Base-by-base conservation (phyloP, 1,139 yeast species). In the Blastobotrys serpentis region DNA sequence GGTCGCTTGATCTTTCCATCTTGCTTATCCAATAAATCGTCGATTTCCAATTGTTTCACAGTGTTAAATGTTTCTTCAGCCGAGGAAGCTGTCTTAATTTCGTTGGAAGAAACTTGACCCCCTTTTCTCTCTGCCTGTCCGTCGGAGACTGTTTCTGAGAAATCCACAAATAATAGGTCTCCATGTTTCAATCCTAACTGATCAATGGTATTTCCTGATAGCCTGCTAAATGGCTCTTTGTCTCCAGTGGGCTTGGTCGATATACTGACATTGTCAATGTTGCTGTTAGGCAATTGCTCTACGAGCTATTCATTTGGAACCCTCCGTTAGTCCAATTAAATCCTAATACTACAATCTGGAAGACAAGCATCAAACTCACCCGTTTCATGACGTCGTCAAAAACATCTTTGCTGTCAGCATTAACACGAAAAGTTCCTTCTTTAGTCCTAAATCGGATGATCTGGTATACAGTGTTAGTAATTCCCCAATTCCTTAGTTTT, bases 361-460 rank as follows among this genome's bases (percentile, higher is more conserved):
- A n/a, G n/a, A n/a, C n/a, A n/a, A n/a, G n/a, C n/a, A n/a, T 25
- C 19, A 17, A 16, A 43, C 63, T 57, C 43, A 79, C 69, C 55
- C 74, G 71, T 36, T 76, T 75, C 19, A 82, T 57, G 0, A 82
- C 79, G 0, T 64, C 61, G 2, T 71, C 66, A 54, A 89, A 82
- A 13, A 67, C 69, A n/a, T 75, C 75, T 0, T 58, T 47, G 2
- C 72, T 68, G 16, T 79, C 80, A 18, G 80, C 79, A 36, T 69
- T 66, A 41, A 86, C 75, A 51, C 98, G 77, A 64, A 79, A 80
- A 78, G 82, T 84, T 11, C 98, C 98, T 59, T 86, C 86, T 58
- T 79, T 86, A 33, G 92, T 75, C 62, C 96, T 77, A 67, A 92
- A 87, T 63, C 98, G 76, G 50, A 92, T 62, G 52, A 82, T 76